Evolutionary conservation across 192 early-diverging fungal genomes (phyloP).

Genomic region (Coemansia sp.): DNA sequence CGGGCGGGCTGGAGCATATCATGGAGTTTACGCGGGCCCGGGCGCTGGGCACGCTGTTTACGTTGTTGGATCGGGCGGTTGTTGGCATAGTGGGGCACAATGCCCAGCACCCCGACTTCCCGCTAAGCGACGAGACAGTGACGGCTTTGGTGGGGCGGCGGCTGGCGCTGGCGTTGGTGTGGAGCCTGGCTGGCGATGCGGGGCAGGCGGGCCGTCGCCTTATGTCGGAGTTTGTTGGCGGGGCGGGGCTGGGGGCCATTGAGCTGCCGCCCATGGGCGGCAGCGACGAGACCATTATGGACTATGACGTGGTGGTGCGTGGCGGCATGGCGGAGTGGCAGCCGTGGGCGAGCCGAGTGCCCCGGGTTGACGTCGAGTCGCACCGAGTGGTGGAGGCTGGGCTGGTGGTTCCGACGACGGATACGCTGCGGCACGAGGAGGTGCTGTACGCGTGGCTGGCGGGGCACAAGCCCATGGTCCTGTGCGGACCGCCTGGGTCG

Average conservation of each 20-base stretch:
- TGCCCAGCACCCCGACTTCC: slow-evolving; percentile 90
- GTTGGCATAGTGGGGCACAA: slow-evolving; percentile 88
- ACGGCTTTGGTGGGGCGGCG: slow-evolving; percentile 81
- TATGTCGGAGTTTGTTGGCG: slow-evolving; percentile 81
- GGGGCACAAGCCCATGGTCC: slow-evolving; percentile 89
- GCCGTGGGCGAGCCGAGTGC: slow-evolving; percentile 88
- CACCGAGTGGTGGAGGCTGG: slow-evolving; percentile 87
- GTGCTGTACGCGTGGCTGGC: slow-evolving; percentile 93
- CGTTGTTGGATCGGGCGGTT: slow-evolving; percentile 85
- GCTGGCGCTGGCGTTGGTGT: slow-evolving; percentile 79
- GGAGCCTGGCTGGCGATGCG: slow-evolving; percentile 95
- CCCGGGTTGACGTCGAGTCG: slow-evolving; percentile 91
- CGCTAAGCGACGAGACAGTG: slow-evolving; percentile 72
- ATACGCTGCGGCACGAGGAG: slow-evolving; percentile 97
- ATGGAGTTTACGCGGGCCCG: slow-evolving; percentile 96
- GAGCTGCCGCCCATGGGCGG: slow-evolving; percentile 40
- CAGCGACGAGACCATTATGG: slow-evolving; percentile 64
- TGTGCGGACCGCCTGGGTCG: slow-evolving; percentile 98
- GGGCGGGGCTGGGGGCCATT: slow-evolving; percentile 58
- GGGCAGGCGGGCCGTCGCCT: slow-evolving; percentile 65
- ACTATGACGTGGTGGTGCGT: slow-evolving; percentile 82
- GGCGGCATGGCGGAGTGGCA: slow-evolving; percentile 74
- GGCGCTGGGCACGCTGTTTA: slow-evolving; percentile 82
- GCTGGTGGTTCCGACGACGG: slow-evolving; percentile 96
- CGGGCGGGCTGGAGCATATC: slow-evolving; percentile 80